Percentiles rank a stretch among this genome's conserved stretches.
Evolutionary conservation across 78 protist species (phyloP).

Genomic region (Emiliania huxleyi): DNA sequence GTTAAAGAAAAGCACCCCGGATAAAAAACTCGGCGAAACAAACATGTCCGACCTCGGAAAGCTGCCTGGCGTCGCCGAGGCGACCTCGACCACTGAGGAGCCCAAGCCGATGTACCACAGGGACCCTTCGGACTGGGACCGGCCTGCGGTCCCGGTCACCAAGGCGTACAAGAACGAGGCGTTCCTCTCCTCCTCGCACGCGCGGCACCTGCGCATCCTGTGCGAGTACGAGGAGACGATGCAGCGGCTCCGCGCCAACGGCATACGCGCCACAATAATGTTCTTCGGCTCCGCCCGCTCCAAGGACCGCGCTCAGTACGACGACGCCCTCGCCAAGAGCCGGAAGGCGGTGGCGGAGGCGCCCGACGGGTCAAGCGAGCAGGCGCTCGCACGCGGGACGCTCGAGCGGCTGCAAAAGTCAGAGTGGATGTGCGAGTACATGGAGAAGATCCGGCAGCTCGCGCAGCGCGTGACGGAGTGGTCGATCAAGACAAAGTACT

Average conservation of each 20-base stretch:
- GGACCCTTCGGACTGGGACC: not conserved
- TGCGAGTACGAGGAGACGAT: slow-evolving; percentile 55
- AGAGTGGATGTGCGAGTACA: slow-evolving; percentile 39
- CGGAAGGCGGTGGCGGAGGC: not conserved
- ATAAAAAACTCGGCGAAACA: too few species aligned
- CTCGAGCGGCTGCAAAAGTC: not conserved
- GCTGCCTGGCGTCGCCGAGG: too few species aligned
- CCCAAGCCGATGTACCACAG: not conserved
- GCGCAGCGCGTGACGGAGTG: slow-evolving; percentile 21
- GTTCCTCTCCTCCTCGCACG: slow-evolving; percentile 29
- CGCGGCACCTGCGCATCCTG: slow-evolving; percentile 56
- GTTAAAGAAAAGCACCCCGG: too few species aligned
- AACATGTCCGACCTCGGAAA: too few species aligned
- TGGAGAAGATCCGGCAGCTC: slow-evolving; percentile 22
- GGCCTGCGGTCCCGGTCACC: not conserved
- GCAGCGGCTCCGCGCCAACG: slow-evolving; percentile 10
- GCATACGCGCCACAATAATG: slow-evolving; percentile 21
- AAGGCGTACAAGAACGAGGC: slow-evolving; percentile 37
- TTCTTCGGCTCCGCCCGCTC: slow-evolving; percentile 62
- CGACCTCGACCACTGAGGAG: too few species aligned
- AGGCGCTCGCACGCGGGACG: not conserved
- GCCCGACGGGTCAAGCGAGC: not conserved
- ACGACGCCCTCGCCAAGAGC: not conserved
- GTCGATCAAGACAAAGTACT: not conserved
- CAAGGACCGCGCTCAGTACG: not conserved